phyloP scores from a whole-genome alignment of 352 stramenopile species.

The Pythium plurisporium region DNA sequence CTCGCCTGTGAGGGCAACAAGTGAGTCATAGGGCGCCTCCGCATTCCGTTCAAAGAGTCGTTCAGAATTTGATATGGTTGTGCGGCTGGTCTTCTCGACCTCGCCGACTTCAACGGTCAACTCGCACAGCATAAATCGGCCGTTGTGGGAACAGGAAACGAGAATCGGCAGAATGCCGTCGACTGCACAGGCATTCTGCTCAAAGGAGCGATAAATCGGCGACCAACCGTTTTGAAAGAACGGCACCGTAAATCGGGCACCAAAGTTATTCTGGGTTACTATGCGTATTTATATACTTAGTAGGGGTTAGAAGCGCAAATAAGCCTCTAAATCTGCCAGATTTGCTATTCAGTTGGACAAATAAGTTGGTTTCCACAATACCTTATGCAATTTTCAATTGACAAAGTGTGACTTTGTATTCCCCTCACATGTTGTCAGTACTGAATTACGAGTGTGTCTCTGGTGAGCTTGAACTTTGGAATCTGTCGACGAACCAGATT shows the following conservation, averaged over 20 bases:
- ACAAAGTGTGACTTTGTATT: no score
- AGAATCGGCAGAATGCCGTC: background rate
- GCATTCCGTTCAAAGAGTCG: constrained; percentile 4
- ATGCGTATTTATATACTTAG: constrained; percentile 4
- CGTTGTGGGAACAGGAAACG: background rate
- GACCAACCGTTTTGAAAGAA: constrained; percentile 3
- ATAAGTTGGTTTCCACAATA: no score
- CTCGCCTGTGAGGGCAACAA: background rate
- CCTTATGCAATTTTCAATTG: no score
- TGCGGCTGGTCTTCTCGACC: background rate
- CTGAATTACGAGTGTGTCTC: background rate
- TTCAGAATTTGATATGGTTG: background rate
- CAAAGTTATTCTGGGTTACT: constrained; percentile 2
- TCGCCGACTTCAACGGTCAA: background rate
- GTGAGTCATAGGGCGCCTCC: background rate
- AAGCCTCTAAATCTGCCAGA: no score
- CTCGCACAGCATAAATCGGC: constrained; percentile 6
- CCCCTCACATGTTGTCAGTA: background rate
- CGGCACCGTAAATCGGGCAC: background rate
- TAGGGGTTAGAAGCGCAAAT: background rate
- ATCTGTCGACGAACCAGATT: constrained; percentile 9
- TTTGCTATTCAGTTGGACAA: no score
- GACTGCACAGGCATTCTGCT: background rate
- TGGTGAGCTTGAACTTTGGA: constrained; percentile 1
- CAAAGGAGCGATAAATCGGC: background rate